These are phyloP conservation scores for Prunella vulgaris DNA, from an alignment of 257 asterid genomes.

Conservation along the genomic window DNA sequence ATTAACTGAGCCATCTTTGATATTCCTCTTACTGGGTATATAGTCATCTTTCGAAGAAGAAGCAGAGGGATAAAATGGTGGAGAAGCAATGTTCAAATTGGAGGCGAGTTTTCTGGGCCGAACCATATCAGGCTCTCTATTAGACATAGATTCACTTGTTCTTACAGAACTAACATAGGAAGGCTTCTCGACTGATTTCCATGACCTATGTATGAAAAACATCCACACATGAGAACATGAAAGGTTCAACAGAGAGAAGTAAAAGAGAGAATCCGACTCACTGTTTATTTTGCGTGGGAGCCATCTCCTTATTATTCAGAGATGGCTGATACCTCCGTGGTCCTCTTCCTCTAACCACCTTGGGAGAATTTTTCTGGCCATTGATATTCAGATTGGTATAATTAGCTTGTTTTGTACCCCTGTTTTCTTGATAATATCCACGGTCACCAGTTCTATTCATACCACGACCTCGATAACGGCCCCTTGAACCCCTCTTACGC, in stretches of 20 bases:
- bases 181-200: constrained; percentile 45
- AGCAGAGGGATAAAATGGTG: constrained; percentile 88
- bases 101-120: constrained; percentile 54
- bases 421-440: constrained; percentile 45
- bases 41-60: constrained; percentile 53
- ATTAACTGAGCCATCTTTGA: constrained; percentile 36
- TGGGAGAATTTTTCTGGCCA: constrained; percentile 45
- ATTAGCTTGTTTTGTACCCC: constrained; percentile 31
- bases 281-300: constrained; percentile 48
- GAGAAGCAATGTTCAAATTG: constrained; percentile 75
- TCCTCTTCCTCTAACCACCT: constrained; percentile 71
- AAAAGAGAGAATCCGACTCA: constrained; percentile 36
- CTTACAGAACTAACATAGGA: constrained; percentile 37
- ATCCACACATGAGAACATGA: constrained; percentile 6
- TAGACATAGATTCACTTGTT: constrained; percentile 37
- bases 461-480: constrained; percentile 64
- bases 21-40: constrained; percentile 41
- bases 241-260: not conserved
- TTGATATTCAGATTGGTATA: constrained; percentile 34
- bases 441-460: constrained; percentile 49
- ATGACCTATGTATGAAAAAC: constrained; percentile 37
- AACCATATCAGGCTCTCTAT: constrained; percentile 32
- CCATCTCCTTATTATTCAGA: constrained; percentile 40
- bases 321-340: constrained; percentile 75
- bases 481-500: constrained; percentile 66